Evolutionary conservation across 2,329 filamentous ascomycete species (phyloP), one percentile per base, ranked within the genome.

Genomic region (Fusarium stilboides): DNA sequence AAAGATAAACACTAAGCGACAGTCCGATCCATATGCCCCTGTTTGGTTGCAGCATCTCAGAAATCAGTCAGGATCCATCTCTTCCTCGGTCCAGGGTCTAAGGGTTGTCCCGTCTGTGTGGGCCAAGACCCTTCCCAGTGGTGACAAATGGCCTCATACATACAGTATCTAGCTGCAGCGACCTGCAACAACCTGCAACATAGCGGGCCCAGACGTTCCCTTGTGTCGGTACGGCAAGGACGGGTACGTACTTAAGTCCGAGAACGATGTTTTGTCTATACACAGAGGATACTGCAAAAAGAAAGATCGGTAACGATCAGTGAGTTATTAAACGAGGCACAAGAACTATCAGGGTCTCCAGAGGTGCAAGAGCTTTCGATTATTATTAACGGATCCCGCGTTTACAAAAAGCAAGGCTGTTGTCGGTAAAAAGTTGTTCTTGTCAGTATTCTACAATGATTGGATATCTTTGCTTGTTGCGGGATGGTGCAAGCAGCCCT

Each of bases 161-260:
- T 31, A 31, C 28, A 31, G 28, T 31, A 31, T 31, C 31, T 45
- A 43, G 49, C 39, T 54, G 60, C 20, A 31, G 28, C 20, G 33
- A 43, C 43, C 54, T 51, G 45, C 53, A 56, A 40, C 33, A 8
- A 36, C 20, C 42, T 26, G 53, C 31, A 45, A 14, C 47, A 60
- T 44, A 40, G 58, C 39, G 39, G 47, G 50, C 20, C 65, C 62
- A 67, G 56, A 63, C 64, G 66, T 68, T 70, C 70, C 69, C 56
- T 68, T 63, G 69, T 72, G 63, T 66, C 66, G 70, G 70, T 62
- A 70, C 51, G 42, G 65, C 33, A 40, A 39, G 36, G 55, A 57
- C 46, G n/a, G 24, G 31, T 55, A 26, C n/a, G 20, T 42, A 36
- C 26, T 33, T 57, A 47, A 17, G 19, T 45, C 49, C 40, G 55